Percentiles rank a stretch among this genome's conserved stretches.
Evolutionary conservation across 768 basidiomycete genomes (phyloP).

Genomic region (Pleurotus citrinopileatus): DNA sequence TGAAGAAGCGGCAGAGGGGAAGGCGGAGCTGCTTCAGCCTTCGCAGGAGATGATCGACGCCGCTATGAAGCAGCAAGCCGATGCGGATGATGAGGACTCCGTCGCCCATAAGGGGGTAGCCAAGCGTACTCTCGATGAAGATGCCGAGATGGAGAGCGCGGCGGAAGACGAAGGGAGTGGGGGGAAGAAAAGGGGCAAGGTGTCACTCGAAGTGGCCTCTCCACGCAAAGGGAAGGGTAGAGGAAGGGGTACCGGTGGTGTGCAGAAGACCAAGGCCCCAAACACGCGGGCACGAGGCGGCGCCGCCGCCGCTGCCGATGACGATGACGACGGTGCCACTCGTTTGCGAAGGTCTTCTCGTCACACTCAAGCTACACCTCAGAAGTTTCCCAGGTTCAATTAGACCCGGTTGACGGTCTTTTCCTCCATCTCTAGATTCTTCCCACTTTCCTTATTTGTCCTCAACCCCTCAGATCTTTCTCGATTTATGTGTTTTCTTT

Average conservation of each 20-base stretch:
- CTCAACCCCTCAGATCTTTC: not conserved
- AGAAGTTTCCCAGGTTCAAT: constrained; percentile 24
- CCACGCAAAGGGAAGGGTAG: constrained; percentile 9
- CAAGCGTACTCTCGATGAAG: constrained; percentile 32
- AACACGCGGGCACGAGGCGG: constrained; percentile 6
- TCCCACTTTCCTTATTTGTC: not conserved
- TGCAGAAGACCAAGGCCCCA: constrained; percentile 17
- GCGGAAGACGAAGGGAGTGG: constrained; percentile 31
- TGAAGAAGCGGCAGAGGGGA: constrained; percentile 42
- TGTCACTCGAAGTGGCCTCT: not conserved
- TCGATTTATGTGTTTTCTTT: not conserved
- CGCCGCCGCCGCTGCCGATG: constrained; percentile 11
- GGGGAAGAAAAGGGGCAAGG: constrained; percentile 5
- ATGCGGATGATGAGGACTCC: constrained; percentile 6
- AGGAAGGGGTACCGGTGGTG: constrained; percentile 10
- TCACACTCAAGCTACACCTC: constrained; percentile 18
- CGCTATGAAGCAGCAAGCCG: constrained; percentile 22
- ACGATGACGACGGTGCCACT: constrained; percentile 16
- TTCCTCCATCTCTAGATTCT: not conserved
- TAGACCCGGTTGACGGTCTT: not conserved
- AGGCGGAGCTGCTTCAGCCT: constrained; percentile 45
- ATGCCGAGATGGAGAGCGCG: constrained; percentile 40
- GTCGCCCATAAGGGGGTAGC: constrained; percentile 23
- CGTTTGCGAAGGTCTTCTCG: constrained; percentile 32
- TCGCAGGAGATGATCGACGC: constrained; percentile 56